Evolutionary conservation across 495 filamentous ascomycete species (phyloP).

Genomic region (Penicillium pancosmium): DNA sequence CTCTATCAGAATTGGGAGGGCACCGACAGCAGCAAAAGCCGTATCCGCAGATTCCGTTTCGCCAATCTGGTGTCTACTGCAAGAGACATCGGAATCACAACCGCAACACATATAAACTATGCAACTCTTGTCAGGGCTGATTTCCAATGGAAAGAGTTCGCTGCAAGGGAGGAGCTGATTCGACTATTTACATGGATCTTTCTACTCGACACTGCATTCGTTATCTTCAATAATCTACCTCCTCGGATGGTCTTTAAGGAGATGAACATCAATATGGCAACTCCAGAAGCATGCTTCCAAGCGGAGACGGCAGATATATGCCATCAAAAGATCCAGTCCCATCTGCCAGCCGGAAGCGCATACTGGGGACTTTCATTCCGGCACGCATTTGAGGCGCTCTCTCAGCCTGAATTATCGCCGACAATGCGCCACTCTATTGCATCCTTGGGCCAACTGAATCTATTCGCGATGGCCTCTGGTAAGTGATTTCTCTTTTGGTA

Average conservation of each 20-base stretch:
- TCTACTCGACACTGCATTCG: slow-evolving; percentile 32
- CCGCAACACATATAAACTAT: slow-evolving; percentile 22
- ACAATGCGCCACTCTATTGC: slow-evolving; percentile 7
- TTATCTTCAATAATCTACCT: slow-evolving; percentile 34
- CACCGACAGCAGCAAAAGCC: slow-evolving; percentile 23
- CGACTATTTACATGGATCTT: slow-evolving; percentile 28
- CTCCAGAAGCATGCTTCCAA: slow-evolving; percentile 36
- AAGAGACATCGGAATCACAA: slow-evolving; percentile 26
- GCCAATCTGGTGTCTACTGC: slow-evolving; percentile 25
- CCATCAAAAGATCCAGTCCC: slow-evolving; percentile 13
- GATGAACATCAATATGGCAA: slow-evolving; percentile 31
- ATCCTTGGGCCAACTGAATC: slow-evolving; percentile 22
- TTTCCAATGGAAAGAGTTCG: slow-evolving; percentile 30
- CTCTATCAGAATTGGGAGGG: slow-evolving; percentile 34
- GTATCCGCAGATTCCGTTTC: slow-evolving; percentile 26
- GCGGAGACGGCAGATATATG: slow-evolving; percentile 27
- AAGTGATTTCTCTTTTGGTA: not conserved
- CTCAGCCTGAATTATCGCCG: slow-evolving; percentile 2
- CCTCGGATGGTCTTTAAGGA: slow-evolving; percentile 37
- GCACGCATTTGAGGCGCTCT: slow-evolving; percentile 16
- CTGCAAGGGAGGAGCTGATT: slow-evolving; percentile 27
- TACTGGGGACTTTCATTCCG: slow-evolving; percentile 24
- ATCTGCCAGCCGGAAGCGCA: slow-evolving; percentile 8
- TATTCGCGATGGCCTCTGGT: slow-evolving; percentile 25
- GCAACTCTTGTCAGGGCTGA: slow-evolving; percentile 16